A percentile compares a stretch with the other conserved stretches of the same genome.
Evolutionary conservation across 169 alveolate genomes (phyloP).

Genomic region (Theileria luwenshuni): DNA sequence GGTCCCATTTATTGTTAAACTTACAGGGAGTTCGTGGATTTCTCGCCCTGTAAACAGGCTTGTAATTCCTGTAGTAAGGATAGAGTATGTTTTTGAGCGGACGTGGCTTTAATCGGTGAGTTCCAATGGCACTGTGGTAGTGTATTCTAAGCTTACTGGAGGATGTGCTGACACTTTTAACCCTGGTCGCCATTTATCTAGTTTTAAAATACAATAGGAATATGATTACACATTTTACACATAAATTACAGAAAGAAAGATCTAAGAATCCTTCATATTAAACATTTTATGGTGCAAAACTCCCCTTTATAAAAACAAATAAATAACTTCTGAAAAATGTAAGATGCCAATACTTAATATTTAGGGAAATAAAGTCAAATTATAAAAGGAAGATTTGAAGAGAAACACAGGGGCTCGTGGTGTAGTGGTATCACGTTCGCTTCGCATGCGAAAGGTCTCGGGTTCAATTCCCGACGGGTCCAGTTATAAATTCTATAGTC

Average conservation of each 20-base stretch:
- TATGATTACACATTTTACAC: conserved; percentile 1
- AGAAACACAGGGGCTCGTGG: conserved; percentile 84
- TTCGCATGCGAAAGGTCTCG: conserved; percentile 96
- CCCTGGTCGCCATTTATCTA: conserved; percentile 20
- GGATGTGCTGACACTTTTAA: conserved; percentile 14
- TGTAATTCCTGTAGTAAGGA: conserved; percentile 76
- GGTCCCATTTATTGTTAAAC: too few species aligned
- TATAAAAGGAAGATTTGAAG: neutral
- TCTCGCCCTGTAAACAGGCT: conserved; percentile 77
- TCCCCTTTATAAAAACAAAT: neutral
- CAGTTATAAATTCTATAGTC: conserved; percentile 50
- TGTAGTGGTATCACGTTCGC: conserved; percentile 97
- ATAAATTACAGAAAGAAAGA: neutral
- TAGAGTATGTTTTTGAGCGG: conserved; percentile 71
- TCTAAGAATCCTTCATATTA: too few species aligned
- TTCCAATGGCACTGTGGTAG: conserved; percentile 68
- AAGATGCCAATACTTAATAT: neutral
- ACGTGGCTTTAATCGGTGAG: conserved; percentile 59
- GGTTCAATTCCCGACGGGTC: conserved; percentile 96
- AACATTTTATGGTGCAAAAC: conserved; percentile 7
- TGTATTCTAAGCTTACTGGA: conserved; percentile 24
- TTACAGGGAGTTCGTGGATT: conserved; percentile 74
- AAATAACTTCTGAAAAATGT: neutral
- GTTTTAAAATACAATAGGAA: neutral
- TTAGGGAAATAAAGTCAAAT: neutral